Evolutionary conservation across 1,284 basidiomycete species (phyloP).

Genomic region (Trichosporon coremiiforme): DNA sequence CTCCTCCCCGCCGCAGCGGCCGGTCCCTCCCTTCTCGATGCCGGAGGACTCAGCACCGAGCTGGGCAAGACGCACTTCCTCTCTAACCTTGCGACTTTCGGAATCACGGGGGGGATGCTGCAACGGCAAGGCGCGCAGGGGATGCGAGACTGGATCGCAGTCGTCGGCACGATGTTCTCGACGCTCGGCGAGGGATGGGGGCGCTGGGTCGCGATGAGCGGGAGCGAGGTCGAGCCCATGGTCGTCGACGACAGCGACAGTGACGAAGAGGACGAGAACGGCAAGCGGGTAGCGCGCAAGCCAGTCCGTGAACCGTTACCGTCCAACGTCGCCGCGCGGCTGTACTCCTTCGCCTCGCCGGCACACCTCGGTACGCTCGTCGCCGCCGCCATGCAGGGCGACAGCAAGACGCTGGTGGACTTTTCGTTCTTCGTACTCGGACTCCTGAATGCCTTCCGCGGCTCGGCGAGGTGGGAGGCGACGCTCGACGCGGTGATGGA

Average conservation of each 20-base stretch:
- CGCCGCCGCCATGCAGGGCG: slow-evolving; percentile 19
- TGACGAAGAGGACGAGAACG: slow-evolving; percentile 34
- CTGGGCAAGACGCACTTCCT: slow-evolving; percentile 51
- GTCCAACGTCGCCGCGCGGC: slow-evolving; percentile 38
- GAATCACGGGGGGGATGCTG: slow-evolving; percentile 52
- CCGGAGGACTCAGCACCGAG: slow-evolving; percentile 41
- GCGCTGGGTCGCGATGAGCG: slow-evolving; percentile 41
- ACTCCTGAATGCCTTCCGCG: slow-evolving; percentile 56
- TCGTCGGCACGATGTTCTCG: slow-evolving; percentile 41
- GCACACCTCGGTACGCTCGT: slow-evolving; percentile 38
- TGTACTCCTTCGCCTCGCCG: slow-evolving; percentile 41
- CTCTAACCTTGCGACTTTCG: slow-evolving; percentile 55
- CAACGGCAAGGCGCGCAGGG: slow-evolving; percentile 37
- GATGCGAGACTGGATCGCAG: slow-evolving; percentile 43
- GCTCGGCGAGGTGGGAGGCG: slow-evolving; percentile 64
- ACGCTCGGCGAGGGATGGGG: slow-evolving; percentile 51
- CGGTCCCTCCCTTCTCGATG: slow-evolving; percentile 33
- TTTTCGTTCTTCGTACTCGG: slow-evolving; percentile 50
- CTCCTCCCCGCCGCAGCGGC: slow-evolving; percentile 45
- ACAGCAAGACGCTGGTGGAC: slow-evolving; percentile 33
- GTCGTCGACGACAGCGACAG: slow-evolving; percentile 26
- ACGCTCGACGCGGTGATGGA: slow-evolving; percentile 56
- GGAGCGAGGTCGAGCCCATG: slow-evolving; percentile 20
- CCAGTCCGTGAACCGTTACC: slow-evolving; percentile 29
- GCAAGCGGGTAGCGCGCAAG: not conserved